Conservation (phyloP, 179 eudicot species). For the Beta corolliflora region DNA sequence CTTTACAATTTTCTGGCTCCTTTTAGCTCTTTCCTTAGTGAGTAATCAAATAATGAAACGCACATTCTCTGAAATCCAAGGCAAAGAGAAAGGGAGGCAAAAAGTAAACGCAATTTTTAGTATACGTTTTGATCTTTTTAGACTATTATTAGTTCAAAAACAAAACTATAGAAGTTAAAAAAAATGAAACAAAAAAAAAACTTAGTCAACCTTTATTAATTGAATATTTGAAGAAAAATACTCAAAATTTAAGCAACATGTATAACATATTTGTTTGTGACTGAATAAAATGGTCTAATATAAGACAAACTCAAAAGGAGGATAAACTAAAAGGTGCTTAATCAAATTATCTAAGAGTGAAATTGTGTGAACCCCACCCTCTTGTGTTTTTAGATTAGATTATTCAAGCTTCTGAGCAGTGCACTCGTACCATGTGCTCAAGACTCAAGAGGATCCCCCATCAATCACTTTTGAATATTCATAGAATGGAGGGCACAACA, state of each 20-base stretch:
- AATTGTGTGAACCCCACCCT: not conserved
- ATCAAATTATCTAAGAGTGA: not conserved
- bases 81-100: not conserved
- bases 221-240: no score
- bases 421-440: not conserved
- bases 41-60: constrained; percentile 14
- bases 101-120: not conserved
- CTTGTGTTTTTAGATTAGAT: not conserved
- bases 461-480: not conserved
- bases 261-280: no score
- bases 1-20: not conserved
- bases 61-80: constrained; percentile 6
- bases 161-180: no score
- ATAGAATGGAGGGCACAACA: not conserved
- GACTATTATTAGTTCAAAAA: no score
- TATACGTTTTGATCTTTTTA: no score
- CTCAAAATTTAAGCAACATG: no score
- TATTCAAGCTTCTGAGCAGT: not conserved
- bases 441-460: not conserved
- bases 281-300: no score
- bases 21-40: constrained; percentile 5
- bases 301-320: no score
- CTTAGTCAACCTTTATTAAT: no score
- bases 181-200: no score
- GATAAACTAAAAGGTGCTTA: no score